phyloP scores from a whole-genome alignment of 768 basidiomycete species.

The Tylopilus subfusipes region DNA sequence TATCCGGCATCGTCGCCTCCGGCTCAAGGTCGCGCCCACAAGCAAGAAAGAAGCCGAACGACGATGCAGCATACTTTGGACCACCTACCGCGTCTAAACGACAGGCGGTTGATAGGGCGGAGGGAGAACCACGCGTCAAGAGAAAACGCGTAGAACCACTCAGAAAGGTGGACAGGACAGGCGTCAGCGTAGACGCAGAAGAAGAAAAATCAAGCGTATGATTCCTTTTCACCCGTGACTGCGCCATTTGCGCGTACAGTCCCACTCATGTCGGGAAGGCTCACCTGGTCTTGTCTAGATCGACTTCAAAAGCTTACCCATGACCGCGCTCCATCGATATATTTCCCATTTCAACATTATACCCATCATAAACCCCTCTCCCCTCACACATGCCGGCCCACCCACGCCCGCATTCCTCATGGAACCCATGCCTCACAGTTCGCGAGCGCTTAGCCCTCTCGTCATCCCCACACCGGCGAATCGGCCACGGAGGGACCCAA shows the following conservation, averaged over 20 bases:
- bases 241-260: not conserved
- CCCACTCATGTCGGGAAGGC: not conserved
- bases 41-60: slow-evolving; percentile 58
- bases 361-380: slow-evolving; percentile 67
- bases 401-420: slow-evolving; percentile 63
- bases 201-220: slow-evolving; percentile 31
- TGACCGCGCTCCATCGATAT: slow-evolving; percentile 63
- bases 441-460: slow-evolving; percentile 51
- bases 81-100: slow-evolving; percentile 59
- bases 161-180: slow-evolving; percentile 37
- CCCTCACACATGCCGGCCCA: slow-evolving; percentile 62
- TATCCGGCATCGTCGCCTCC: slow-evolving; percentile 29
- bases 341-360: slow-evolving; percentile 70
- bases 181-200: slow-evolving; percentile 32
- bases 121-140: slow-evolving; percentile 74
- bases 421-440: slow-evolving; percentile 41
- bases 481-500: slow-evolving; percentile 65
- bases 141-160: slow-evolving; percentile 62
- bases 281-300: slow-evolving; percentile 44
- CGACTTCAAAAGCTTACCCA: slow-evolving; percentile 72
- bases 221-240: slow-evolving; percentile 1
- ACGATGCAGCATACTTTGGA: slow-evolving; percentile 70
- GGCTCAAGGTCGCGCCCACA: slow-evolving; percentile 62
- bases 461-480: slow-evolving; percentile 57
- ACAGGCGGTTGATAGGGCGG: slow-evolving; percentile 61